Base-by-base conservation (phyloP, 129 eudicot genomes). In the Flaveria robusta region DNA sequence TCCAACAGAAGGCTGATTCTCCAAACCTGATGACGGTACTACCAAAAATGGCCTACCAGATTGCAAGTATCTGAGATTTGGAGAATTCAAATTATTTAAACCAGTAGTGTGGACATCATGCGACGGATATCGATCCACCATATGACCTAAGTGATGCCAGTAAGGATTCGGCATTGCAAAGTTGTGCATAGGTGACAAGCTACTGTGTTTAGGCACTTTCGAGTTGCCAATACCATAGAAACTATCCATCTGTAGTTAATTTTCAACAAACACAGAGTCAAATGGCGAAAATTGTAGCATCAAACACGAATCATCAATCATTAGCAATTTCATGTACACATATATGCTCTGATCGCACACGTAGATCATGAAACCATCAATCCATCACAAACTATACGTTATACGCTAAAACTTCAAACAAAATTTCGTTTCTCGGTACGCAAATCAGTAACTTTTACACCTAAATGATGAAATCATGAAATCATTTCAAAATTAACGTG, bases 81-180 rank as follows among this genome's bases (percentile, higher is more conserved):
- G 76, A 51, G 84, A 76, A 37, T 75, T 75, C 78, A 72, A 39
- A 34, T 73, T 74, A 4, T 83, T 66, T 63, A 82, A 18, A 18
- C 34, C 70, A 14, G 80, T 51, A 74, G 27, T 52, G 39, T 66
- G 62, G 46, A 71, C 79, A 60, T 87, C 85, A 13, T 84, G 74
- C 31, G 88, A 79, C 1, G 83, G 82, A 68, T 83, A 87, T 41
- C 79, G 88, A 83, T 83, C 85, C 16, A 79, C 72, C 64, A 78
- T 43, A 52, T 85, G 81, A 58, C 77, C 83, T 29, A 23, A 55
- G 23, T 26, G 70, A 51, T 50, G 84, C 50, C 41, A 77, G 71
- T 71, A 79, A 51, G 74, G 77, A 74, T 79, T 75, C 22, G 70
- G 66, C 55, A 68, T 67, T 54, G 59, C 70, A n/a, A 24, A 52